Evolutionary conservation across 805 yeast genomes (phyloP), one percentile per base, ranked within the genome.

Genomic region (Wickerhamomyces xylosicus): DNA sequence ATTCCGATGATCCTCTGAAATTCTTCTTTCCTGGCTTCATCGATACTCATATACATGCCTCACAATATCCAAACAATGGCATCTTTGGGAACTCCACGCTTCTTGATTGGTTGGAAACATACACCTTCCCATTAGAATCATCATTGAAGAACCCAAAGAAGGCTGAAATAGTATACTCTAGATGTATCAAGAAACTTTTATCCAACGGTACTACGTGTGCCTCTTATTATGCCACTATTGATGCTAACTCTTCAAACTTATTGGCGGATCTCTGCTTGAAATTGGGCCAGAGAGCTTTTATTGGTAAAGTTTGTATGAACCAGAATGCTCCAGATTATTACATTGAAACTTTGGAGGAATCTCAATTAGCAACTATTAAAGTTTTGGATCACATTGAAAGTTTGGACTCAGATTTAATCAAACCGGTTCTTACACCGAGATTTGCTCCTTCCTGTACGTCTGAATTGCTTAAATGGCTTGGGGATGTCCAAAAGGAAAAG

Each of bases 291-390:
- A 67, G 97, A 44, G 96, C 95, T 0, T 71, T 84, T 39, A 76
- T 92, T 31, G 98, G 98, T 4, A 80, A 90, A 50, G 95, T 86
- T 17, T 92, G 97, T 56, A 92, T 92, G 97, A 81, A 87, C 54
- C 71, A 74, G 44, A 79, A 85, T 61, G 74, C 85, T 1, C 94
- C 92, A 0, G 80, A 72, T 22, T 81, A 74, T 54, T 77, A 85
- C 57, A 56, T 65, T 33, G 89, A 85, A 50, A 63, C 76, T 6
- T 51, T 64, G 5, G 71, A 74, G 19, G 75, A 72, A 31, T 71
- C 83, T 29, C 56, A 78, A 33, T 50, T 59, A 16, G 67, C 78
- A 4, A 84, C 84, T 46, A 46, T 63, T 14, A 58, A 64, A 5
- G 75, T 86, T 3, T 67, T 84, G 3, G 64, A 72, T 9, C 78